phyloP scores from a whole-genome alignment of 805 yeast genomes.

The Kockiozyma suomiensis region DNA sequence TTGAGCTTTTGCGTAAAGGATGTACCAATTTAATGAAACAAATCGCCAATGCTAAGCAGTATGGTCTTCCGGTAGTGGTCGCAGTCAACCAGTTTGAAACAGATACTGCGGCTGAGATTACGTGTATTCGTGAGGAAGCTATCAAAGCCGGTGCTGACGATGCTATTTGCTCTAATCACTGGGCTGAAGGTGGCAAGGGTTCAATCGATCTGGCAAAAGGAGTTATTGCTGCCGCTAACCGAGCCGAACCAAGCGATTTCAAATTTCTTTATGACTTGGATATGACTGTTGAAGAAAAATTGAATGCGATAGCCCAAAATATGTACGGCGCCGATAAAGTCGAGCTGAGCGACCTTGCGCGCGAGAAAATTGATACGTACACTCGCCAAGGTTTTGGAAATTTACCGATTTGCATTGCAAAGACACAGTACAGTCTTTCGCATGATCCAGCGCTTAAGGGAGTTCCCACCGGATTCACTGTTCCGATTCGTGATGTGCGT shows the following conservation, averaged over 20 bases:
- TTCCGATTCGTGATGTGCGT: constrained; percentile 92
- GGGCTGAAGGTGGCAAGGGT: constrained; percentile 95
- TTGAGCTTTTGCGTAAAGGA: constrained; percentile 74
- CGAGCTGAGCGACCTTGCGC: constrained; percentile 80
- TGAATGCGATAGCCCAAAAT: constrained; percentile 72
- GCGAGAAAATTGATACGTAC: constrained; percentile 75
- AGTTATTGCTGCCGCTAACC: constrained; percentile 66
- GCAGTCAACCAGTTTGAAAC: constrained; percentile 87
- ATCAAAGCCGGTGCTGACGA: constrained; percentile 86
- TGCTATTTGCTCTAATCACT: constrained; percentile 88
- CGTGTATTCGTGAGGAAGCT: constrained; percentile 76
- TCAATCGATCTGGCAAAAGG: constrained; percentile 82
- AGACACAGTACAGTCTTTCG: constrained; percentile 94
- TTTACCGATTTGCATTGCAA: constrained; percentile 94
- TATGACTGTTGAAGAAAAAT: constrained; percentile 72
- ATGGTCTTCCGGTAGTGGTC: constrained; percentile 89
- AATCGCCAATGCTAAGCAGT: constrained; percentile 78
- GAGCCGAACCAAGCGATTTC: constrained; percentile 51
- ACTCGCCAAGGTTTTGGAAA: constrained; percentile 85
- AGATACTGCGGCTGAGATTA: constrained; percentile 80
- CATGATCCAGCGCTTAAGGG: constrained; percentile 93
- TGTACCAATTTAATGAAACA: constrained; percentile 89
- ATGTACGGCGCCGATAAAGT: constrained; percentile 94
- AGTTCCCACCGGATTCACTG: constrained; percentile 89
- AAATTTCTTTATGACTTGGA: constrained; percentile 70